Percentiles rank a stretch among this genome's conserved stretches.
phyloP scores from a whole-genome alignment of 495 filamentous ascomycete species.

The Glarea lozoyensis region DNA sequence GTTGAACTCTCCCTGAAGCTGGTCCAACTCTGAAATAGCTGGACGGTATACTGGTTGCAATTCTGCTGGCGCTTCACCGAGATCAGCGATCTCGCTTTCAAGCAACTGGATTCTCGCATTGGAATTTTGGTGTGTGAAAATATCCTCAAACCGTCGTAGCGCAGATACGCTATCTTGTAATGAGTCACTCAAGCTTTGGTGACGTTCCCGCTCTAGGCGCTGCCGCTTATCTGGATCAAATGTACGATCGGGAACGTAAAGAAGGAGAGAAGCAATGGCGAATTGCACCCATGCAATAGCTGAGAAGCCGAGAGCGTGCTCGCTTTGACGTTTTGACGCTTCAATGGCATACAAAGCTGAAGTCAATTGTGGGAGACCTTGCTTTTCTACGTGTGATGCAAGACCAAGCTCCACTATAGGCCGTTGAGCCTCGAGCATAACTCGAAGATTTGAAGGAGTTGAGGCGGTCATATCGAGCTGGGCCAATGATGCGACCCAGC shows the following conservation, averaged over 20 bases:
- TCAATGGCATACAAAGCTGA: slow-evolving; percentile 29
- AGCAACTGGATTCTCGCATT: slow-evolving; percentile 55
- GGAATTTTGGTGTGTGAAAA: slow-evolving; percentile 56
- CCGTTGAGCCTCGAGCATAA: not conserved
- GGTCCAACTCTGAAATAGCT: slow-evolving; percentile 48
- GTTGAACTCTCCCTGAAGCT: slow-evolving; percentile 75
- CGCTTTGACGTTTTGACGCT: slow-evolving; percentile 20
- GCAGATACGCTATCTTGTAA: slow-evolving; percentile 49
- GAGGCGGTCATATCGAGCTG: not conserved
- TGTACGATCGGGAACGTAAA: slow-evolving; percentile 78
- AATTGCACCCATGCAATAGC: slow-evolving; percentile 58
- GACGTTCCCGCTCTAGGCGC: slow-evolving; percentile 60
- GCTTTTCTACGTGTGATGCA: slow-evolving; percentile 17
- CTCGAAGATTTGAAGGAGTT: not conserved
- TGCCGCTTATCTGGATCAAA: slow-evolving; percentile 79
- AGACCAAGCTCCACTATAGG: not conserved
- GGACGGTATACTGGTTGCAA: slow-evolving; percentile 60
- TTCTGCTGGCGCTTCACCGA: slow-evolving; percentile 53
- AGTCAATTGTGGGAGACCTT: slow-evolving; percentile 31
- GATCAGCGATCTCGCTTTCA: slow-evolving; percentile 42
- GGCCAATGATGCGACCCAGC: not conserved
- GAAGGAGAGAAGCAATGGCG: slow-evolving; percentile 53
- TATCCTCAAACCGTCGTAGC: slow-evolving; percentile 53
- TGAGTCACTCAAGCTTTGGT: slow-evolving; percentile 43
- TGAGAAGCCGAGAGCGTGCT: slow-evolving; percentile 16